Conservation (phyloP, 106 monocot species). For the Hemerocallis citrina region DNA sequence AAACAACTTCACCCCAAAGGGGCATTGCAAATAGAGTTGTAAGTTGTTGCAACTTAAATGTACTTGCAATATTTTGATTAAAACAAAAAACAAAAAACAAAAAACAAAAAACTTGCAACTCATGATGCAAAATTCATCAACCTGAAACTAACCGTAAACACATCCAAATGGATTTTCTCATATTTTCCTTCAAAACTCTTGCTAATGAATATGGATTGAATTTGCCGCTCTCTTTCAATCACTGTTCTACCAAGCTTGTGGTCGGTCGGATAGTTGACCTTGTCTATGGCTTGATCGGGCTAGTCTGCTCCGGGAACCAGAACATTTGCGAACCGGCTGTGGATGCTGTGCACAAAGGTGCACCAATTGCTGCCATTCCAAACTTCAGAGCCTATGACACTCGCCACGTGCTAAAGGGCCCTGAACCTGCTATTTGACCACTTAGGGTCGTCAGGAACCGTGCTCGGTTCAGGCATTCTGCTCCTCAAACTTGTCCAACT, state of each 20-base stretch:
- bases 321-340: conserved; percentile 27
- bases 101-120: too few species aligned
- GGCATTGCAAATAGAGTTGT: too few species aligned
- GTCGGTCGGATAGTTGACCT: conserved; percentile 32
- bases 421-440: background rate
- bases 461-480: conserved; percentile 31
- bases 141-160: too few species aligned
- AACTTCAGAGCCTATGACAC: conserved; percentile 37
- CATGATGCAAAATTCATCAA: too few species aligned
- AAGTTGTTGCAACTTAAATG: too few species aligned
- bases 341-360: conserved; percentile 21
- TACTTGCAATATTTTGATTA: too few species aligned
- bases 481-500: background rate
- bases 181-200: too few species aligned
- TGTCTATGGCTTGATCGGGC: conserved; percentile 27
- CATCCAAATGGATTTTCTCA: too few species aligned
- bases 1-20: too few species aligned
- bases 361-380: conserved; percentile 20
- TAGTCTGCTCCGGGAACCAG: conserved; percentile 34
- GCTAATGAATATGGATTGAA: too few species aligned
- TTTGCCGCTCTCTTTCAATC: conserved; percentile 26
- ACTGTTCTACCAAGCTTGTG: conserved; percentile 33
- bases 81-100: too few species aligned
- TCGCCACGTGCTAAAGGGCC: conserved; percentile 42
- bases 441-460: conserved; percentile 19